Percentiles rank a stretch among this genome's conserved stretches.
Evolutionary conservation across 352 stramenopile species (phyloP).

Genomic region (Phytophthora kernoviae): DNA sequence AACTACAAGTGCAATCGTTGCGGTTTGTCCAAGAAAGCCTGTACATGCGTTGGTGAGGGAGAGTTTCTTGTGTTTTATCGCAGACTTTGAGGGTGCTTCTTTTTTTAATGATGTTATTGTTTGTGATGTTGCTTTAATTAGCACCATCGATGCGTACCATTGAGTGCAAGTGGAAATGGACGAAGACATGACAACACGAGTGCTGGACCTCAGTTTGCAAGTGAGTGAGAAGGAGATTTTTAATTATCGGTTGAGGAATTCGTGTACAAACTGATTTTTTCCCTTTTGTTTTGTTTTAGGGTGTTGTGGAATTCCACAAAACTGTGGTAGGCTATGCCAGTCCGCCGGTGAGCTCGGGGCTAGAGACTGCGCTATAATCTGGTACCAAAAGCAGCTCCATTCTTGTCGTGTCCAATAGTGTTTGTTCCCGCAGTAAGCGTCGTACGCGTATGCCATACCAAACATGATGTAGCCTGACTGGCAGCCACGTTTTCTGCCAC

Average conservation of each 20-base stretch:
- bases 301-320: slow-evolving; percentile 77
- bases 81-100: no score
- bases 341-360: slow-evolving; percentile 37
- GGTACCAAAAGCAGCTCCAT: not conserved
- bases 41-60: slow-evolving; percentile 69
- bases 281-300: slow-evolving; percentile 47
- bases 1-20: slow-evolving; percentile 87
- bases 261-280: slow-evolving; percentile 15
- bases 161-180: slow-evolving; percentile 81
- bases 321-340: slow-evolving; percentile 52
- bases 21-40: slow-evolving; percentile 77
- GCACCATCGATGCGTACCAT: slow-evolving; percentile 69
- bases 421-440: no score
- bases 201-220: slow-evolving; percentile 77
- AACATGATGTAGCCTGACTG: slow-evolving; percentile 24
- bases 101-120: slow-evolving; percentile 8
- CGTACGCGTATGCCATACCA: no score
- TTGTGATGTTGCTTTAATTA: slow-evolving; percentile 14
- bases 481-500: slow-evolving; percentile 45
- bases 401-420: not conserved
- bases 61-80: no score
- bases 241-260: not conserved
- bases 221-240: slow-evolving; percentile 29
- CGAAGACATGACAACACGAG: slow-evolving; percentile 80
- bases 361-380: slow-evolving; percentile 11